Percentiles rank a stretch among this genome's conserved stretches.
Conservation (phyloP, 768 basidiomycete species). For the Lentinula sp. region DNA sequence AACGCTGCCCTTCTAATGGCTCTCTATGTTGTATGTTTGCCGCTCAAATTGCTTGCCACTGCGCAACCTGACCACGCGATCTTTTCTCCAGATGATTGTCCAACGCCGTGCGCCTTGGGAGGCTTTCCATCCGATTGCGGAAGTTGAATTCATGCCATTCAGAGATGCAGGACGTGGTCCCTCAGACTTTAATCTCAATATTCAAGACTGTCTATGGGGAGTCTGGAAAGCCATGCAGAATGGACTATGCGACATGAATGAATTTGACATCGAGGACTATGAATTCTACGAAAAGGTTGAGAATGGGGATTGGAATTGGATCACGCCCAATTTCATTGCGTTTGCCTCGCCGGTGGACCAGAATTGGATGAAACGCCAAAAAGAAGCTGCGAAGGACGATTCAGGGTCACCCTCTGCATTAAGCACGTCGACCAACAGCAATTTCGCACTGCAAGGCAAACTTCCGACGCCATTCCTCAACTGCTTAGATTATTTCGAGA, state of each 20-base stretch:
- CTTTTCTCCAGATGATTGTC: slow-evolving; percentile 74
- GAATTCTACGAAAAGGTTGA: slow-evolving; percentile 94
- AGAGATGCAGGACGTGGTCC: slow-evolving; percentile 91
- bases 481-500: slow-evolving; percentile 90
- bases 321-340: slow-evolving; percentile 87
- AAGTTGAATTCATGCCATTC: slow-evolving; percentile 91
- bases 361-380: slow-evolving; percentile 72
- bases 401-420: slow-evolving; percentile 16
- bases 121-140: slow-evolving; percentile 90
- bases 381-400: slow-evolving; percentile 47
- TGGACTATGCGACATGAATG: slow-evolving; percentile 88
- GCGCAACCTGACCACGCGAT: slow-evolving; percentile 4
- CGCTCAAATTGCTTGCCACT: not conserved
- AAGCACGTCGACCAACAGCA: slow-evolving; percentile 24
- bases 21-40: slow-evolving; percentile 73
- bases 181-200: slow-evolving; percentile 88
- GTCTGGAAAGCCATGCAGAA: slow-evolving; percentile 90
- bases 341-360: slow-evolving; percentile 90
- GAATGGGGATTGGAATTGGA: slow-evolving; percentile 95
- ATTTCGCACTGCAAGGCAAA: slow-evolving; percentile 68
- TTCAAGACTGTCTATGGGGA: slow-evolving; percentile 89
- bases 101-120: slow-evolving; percentile 87
- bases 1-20: slow-evolving; percentile 95
- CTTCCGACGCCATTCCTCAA: slow-evolving; percentile 78
- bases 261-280: slow-evolving; percentile 90